Conservation (phyloP, 2,329 filamentous ascomycete genomes). For the Fulvia fulva region DNA sequence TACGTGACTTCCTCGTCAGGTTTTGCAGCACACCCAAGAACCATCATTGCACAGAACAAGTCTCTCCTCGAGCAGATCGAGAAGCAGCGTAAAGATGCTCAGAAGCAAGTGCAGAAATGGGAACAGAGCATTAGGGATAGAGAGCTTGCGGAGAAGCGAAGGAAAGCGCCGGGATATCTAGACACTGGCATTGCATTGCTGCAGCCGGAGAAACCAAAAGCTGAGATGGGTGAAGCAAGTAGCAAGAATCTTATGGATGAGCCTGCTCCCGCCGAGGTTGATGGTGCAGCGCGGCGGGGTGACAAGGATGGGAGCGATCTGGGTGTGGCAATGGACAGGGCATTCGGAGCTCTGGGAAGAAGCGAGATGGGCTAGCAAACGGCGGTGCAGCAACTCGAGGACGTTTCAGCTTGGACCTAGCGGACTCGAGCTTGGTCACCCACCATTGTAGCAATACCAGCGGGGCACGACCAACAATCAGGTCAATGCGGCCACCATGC, state of each 20-base stretch:
- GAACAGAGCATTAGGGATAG: slow-evolving; percentile 61
- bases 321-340: slow-evolving; percentile 34
- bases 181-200: slow-evolving; percentile 68
- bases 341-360: slow-evolving; percentile 29
- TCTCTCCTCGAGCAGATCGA: slow-evolving; percentile 73
- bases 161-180: slow-evolving; percentile 75
- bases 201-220: slow-evolving; percentile 56
- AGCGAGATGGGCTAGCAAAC: slow-evolving; percentile 28
- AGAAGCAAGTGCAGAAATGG: slow-evolving; percentile 64
- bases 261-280: slow-evolving; percentile 9
- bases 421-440: too few species aligned
- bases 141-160: slow-evolving; percentile 73
- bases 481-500: too few species aligned
- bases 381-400: background rate
- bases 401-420: too few species aligned
- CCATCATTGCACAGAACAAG: slow-evolving; percentile 77
- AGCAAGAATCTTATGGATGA: slow-evolving; percentile 25
- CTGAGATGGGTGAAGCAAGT: slow-evolving; percentile 15
- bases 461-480: too few species aligned
- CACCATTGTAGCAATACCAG: too few species aligned
- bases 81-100: slow-evolving; percentile 64
- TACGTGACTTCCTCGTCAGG: slow-evolving; percentile 75
- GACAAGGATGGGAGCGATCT: slow-evolving; percentile 31
- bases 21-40: slow-evolving; percentile 79
- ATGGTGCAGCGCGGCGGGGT: slow-evolving; percentile 5